phyloP scores from a whole-genome alignment of 345 rosid genomes.

The Isatis tinctoria region DNA sequence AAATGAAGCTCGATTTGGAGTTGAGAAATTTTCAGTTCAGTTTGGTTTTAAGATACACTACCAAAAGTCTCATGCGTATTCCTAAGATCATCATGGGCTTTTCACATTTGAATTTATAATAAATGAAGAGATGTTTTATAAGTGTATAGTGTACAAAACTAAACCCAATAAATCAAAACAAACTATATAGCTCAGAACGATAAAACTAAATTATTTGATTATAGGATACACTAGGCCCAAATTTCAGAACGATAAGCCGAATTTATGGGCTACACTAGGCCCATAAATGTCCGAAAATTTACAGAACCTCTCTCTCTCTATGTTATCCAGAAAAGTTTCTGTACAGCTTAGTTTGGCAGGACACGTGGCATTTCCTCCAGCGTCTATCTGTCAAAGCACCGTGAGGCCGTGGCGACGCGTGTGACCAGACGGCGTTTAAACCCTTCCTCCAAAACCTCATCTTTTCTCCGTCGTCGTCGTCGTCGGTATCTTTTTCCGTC shows the following conservation, averaged over 20 bases:
- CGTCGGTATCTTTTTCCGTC: background rate
- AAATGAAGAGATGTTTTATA: background rate
- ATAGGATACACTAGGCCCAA: constrained; percentile 7
- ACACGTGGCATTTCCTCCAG: constrained; percentile 12
- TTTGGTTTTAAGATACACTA: background rate
- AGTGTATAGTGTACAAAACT: background rate
- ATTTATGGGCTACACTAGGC: background rate
- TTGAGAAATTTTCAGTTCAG: background rate
- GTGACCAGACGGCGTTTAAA: constrained; percentile 13
- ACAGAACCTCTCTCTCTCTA: background rate
- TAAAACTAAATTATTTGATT: background rate
- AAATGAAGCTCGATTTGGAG: background rate
- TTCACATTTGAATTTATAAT: background rate
- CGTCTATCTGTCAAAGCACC: constrained; percentile 18
- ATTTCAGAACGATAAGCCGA: too few relatives aligned
- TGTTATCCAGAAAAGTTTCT: background rate
- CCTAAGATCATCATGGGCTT: background rate
- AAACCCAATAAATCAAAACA: background rate
- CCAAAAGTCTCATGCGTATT: background rate
- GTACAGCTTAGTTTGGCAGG: background rate
- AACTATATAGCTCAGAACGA: background rate
- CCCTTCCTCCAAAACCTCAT: background rate
- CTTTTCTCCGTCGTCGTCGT: background rate
- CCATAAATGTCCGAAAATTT: background rate
- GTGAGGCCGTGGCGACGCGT: constrained; percentile 19